Evolutionary conservation across 768 basidiomycete species (phyloP).

Genomic region (Kwoniella europaea): DNA sequence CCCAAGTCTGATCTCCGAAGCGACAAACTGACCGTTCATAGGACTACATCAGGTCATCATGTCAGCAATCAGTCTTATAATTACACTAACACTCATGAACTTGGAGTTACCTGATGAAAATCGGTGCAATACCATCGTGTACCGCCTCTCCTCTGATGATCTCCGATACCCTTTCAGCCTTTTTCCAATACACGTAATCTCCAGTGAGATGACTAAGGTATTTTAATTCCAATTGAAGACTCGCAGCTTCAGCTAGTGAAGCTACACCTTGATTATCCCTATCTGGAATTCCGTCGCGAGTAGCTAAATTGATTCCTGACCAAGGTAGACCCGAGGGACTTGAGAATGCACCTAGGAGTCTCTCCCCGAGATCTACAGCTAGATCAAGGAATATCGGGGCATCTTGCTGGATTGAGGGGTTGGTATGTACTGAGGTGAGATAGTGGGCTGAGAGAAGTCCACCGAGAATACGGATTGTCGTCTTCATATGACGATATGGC

Average conservation of each 20-base stretch:
- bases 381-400: slow-evolving; percentile 75
- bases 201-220: slow-evolving; percentile 82
- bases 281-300: slow-evolving; percentile 67
- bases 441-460: slow-evolving; percentile 86
- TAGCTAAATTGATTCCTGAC: slow-evolving; percentile 76
- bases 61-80: too few relatives aligned
- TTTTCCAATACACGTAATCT: slow-evolving; percentile 78
- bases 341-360: slow-evolving; percentile 82
- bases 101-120: slow-evolving; percentile 72
- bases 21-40: slow-evolving; percentile 64
- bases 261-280: slow-evolving; percentile 67
- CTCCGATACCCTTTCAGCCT: slow-evolving; percentile 75
- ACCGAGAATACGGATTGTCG: slow-evolving; percentile 81
- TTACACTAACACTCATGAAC: too few relatives aligned
- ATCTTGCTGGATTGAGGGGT: slow-evolving; percentile 49
- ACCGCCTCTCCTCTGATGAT: slow-evolving; percentile 69
- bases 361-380: slow-evolving; percentile 80
- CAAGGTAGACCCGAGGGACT: slow-evolving; percentile 80
- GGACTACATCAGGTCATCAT: slow-evolving; percentile 58
- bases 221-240: slow-evolving; percentile 86
- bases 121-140: slow-evolving; percentile 77
- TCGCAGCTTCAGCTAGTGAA: slow-evolving; percentile 84
- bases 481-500: too few relatives aligned
- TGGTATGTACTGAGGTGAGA: slow-evolving; percentile 63
- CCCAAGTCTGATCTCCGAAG: slow-evolving; percentile 81